phyloP scores from a whole-genome alignment of 768 basidiomycete species.

The Tylopilus intermedius region DNA sequence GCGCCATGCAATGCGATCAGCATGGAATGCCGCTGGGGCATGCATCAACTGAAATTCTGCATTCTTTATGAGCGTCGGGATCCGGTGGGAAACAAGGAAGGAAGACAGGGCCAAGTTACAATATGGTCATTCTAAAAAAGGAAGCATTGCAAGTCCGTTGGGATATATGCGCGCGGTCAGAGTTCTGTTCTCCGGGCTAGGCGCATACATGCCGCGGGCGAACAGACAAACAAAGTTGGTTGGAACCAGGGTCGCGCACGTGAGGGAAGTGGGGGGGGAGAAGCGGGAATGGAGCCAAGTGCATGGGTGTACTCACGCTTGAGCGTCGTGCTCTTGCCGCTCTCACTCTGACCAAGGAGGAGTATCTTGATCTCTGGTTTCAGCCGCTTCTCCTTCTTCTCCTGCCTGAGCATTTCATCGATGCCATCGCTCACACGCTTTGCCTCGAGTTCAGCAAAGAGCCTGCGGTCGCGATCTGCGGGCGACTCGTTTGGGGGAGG shows the following conservation, averaged over 20 bases:
- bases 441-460: slow-evolving; percentile 65
- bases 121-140: slow-evolving; percentile 3
- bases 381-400: slow-evolving; percentile 56
- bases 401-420: slow-evolving; percentile 70
- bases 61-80: slow-evolving; percentile 17
- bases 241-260: not conserved
- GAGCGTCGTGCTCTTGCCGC: slow-evolving; percentile 82
- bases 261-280: not conserved
- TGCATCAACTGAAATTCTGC: slow-evolving; percentile 83
- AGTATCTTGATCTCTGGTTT: slow-evolving; percentile 70
- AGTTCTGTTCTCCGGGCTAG: slow-evolving; percentile 1
- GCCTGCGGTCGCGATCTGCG: slow-evolving; percentile 57
- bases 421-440: slow-evolving; percentile 71
- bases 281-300: slow-evolving; percentile 5
- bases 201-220: not conserved
- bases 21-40: slow-evolving; percentile 68
- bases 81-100: slow-evolving; percentile 1
- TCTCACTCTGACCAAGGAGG: slow-evolving; percentile 84
- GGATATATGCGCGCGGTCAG: not conserved
- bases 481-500: slow-evolving; percentile 73
- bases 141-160: not conserved
- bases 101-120: slow-evolving; percentile 1
- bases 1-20: slow-evolving; percentile 81
- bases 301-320: slow-evolving; percentile 61
- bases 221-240: not conserved